A percentile compares a stretch with the other conserved stretches of the same genome.
These are phyloP conservation scores for Fusarium pseudonygamai DNA, from an alignment of 2,329 filamentous ascomycete species.

Conservation along the genomic window DNA sequence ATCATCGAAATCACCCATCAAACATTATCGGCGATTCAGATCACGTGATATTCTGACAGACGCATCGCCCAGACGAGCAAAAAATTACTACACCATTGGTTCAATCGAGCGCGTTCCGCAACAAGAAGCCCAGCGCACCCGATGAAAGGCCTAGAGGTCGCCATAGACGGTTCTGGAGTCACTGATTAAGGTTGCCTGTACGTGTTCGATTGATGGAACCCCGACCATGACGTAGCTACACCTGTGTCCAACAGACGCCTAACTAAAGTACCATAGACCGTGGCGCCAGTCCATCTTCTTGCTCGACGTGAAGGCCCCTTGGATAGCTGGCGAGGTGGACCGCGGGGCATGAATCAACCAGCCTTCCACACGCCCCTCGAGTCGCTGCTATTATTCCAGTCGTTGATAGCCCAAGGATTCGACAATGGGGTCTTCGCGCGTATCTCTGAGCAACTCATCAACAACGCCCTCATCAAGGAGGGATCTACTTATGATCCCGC, in stretches of 20 bases:
- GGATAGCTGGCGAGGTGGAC: slow-evolving; percentile 65
- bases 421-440: slow-evolving; percentile 72
- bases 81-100: slow-evolving; percentile 40
- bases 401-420: slow-evolving; percentile 74
- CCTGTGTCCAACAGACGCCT: slow-evolving; percentile 34
- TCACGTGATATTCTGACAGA: slow-evolving; percentile 48
- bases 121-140: slow-evolving; percentile 37
- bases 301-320: slow-evolving; percentile 64
- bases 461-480: slow-evolving; percentile 76
- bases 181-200: slow-evolving; percentile 46
- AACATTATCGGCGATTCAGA: slow-evolving; percentile 28
- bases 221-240: slow-evolving; percentile 44
- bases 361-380: slow-evolving; percentile 84
- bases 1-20: slow-evolving; percentile 40
- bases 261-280: slow-evolving; percentile 49
- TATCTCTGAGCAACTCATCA: slow-evolving; percentile 79
- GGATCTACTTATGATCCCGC: slow-evolving; percentile 76
- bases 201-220: slow-evolving; percentile 41
- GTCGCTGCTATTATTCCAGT: slow-evolving; percentile 85
- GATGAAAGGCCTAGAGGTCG: slow-evolving; percentile 44
- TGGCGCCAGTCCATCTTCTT: slow-evolving; percentile 66
- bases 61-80: slow-evolving; percentile 39
- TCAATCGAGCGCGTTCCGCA: slow-evolving; percentile 35
- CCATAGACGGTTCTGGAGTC: slow-evolving; percentile 41
- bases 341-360: slow-evolving; percentile 65